phyloP scores from a whole-genome alignment of 768 basidiomycete species.

The Russula ochroleuca region DNA sequence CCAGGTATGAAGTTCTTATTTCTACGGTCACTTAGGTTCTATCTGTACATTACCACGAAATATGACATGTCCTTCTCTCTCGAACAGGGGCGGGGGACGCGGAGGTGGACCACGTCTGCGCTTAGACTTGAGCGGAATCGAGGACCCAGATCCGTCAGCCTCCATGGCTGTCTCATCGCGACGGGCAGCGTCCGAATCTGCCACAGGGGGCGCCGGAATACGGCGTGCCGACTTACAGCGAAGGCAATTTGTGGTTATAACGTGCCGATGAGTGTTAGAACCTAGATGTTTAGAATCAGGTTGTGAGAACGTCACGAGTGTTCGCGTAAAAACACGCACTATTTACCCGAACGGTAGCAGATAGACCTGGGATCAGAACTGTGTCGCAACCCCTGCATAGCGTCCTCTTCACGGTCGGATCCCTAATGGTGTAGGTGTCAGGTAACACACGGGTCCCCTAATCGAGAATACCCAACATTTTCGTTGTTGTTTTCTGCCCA shows the following conservation, averaged over 20 bases:
- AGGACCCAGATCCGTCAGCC: background rate
- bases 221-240: constrained; percentile 54
- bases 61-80: constrained; percentile 59
- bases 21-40: background rate
- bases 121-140: constrained; percentile 4
- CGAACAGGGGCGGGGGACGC: constrained; percentile 57
- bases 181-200: background rate
- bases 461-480: constrained; percentile 51
- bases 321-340: constrained; percentile 39
- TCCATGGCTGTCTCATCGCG: constrained; percentile 5
- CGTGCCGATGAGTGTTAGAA: constrained; percentile 48
- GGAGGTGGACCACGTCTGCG: constrained; percentile 33
- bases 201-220: constrained; percentile 59
- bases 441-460: background rate
- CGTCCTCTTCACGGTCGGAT: constrained; percentile 78
- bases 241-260: constrained; percentile 55
- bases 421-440: constrained; percentile 41
- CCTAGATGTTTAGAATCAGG: constrained; percentile 31
- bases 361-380: constrained; percentile 63
- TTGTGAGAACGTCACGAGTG: constrained; percentile 24
- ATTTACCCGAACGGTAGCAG: constrained; percentile 60
- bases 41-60: constrained; percentile 57
- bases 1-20: background rate
- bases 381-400: constrained; percentile 66
- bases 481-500: constrained; percentile 70